Evolutionary conservation across 306 rosid species (phyloP).

Genomic region (Medicago lupulina): DNA sequence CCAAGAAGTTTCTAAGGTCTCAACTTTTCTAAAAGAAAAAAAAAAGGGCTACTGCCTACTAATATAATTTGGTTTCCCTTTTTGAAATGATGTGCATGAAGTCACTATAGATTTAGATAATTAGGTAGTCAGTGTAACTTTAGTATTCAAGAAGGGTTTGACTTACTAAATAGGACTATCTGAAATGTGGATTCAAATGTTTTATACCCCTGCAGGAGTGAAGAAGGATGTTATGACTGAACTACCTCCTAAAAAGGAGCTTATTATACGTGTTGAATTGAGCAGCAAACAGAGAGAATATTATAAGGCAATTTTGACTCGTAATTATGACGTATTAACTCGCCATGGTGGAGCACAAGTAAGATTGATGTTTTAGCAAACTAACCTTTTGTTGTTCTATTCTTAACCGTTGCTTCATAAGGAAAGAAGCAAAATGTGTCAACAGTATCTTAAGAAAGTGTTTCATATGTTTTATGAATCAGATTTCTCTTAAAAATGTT

Average conservation of each 20-base stretch:
- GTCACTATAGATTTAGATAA: slow-evolving; percentile 27
- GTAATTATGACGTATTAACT: slow-evolving; percentile 89
- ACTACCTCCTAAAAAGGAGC: slow-evolving; percentile 96
- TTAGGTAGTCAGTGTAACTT: slow-evolving; percentile 31
- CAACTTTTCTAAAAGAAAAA: slow-evolving; percentile 16
- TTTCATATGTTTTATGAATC: slow-evolving; percentile 47
- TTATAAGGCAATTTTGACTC: slow-evolving; percentile 94
- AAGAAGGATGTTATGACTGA: slow-evolving; percentile 98
- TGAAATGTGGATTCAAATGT: slow-evolving; percentile 34
- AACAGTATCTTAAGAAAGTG: slow-evolving; percentile 12
- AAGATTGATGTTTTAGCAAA: slow-evolving; percentile 43
- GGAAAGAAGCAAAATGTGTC: slow-evolving; percentile 22
- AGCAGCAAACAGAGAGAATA: slow-evolving; percentile 94
- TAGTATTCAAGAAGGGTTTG: slow-evolving; percentile 15
- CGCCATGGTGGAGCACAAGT: slow-evolving; percentile 96
- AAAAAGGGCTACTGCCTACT: slow-evolving; percentile 8
- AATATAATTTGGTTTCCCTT: slow-evolving; percentile 25
- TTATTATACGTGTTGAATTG: slow-evolving; percentile 87
- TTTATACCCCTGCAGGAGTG: slow-evolving; percentile 71
- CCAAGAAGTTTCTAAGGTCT: slow-evolving; percentile 7
- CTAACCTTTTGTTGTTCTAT: slow-evolving; percentile 26
- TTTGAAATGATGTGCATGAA: slow-evolving; percentile 5
- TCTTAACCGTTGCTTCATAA: slow-evolving; percentile 26
- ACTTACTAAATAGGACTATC: slow-evolving; percentile 1
- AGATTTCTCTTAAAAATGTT: slow-evolving; percentile 96